Conservation (phyloP, 129 eudicot genomes). For the Apium graveolens region DNA sequence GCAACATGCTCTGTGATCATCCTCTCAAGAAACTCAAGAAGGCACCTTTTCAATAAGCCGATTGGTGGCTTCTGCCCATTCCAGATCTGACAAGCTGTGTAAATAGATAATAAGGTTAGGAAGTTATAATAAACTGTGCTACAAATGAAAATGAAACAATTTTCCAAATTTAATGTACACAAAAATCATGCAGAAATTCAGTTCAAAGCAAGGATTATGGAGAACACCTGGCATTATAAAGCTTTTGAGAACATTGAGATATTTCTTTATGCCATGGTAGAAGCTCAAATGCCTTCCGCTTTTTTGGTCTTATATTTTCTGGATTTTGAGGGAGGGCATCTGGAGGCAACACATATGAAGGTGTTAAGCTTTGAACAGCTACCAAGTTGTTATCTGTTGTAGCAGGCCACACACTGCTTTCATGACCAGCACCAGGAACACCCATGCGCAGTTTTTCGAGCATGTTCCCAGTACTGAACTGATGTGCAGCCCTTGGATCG, state of each 20-base stretch:
- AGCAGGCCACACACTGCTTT: conserved; percentile 27
- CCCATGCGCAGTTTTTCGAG: conserved; percentile 24
- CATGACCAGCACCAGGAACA: conserved; percentile 32
- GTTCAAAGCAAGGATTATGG: not conserved
- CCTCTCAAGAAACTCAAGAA: not conserved
- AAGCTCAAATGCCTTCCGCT: conserved; percentile 43
- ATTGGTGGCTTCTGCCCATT: conserved; percentile 46
- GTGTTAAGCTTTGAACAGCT: conserved; percentile 7
- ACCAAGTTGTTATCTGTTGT: conserved; percentile 14
- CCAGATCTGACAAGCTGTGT: conserved; percentile 36
- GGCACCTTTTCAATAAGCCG: conserved; percentile 47
- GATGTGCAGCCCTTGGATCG: conserved; percentile 22
- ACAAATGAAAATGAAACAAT: not conserved
- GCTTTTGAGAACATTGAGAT: conserved; percentile 23
- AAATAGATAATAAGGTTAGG: conserved; percentile 3
- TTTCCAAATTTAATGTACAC: not conserved
- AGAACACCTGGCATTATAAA: conserved; percentile 40
- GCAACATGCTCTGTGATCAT: not conserved
- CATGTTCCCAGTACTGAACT: conserved; percentile 19
- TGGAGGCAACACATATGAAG: conserved; percentile 21
- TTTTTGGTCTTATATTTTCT: conserved; percentile 33
- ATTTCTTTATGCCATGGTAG: conserved; percentile 56
- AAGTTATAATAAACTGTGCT: not conserved
- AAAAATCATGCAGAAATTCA: not conserved
- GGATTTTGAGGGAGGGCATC: conserved; percentile 23